Percentiles rank a stretch among this genome's conserved stretches.
phyloP scores from a whole-genome alignment of 169 alveolate species.

The Plasmodium relictum region DNA sequence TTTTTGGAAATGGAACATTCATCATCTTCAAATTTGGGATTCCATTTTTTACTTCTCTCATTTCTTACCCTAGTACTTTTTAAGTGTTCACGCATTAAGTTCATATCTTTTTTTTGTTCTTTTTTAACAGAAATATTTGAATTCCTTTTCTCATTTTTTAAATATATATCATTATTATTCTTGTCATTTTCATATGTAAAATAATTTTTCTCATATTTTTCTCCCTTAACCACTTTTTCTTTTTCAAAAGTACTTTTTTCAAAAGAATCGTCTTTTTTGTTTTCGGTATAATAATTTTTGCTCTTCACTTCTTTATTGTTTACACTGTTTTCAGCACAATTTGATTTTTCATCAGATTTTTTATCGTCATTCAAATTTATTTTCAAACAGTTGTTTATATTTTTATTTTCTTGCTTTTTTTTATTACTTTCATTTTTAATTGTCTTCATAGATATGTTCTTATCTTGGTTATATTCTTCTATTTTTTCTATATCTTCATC shows the following conservation, averaged over 20 bases:
- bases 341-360: background rate
- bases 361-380: background rate
- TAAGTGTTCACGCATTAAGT: background rate
- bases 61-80: constrained; percentile 44
- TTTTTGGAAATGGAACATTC: background rate
- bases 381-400: background rate
- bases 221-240: background rate
- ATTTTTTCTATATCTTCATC: background rate
- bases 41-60: constrained; percentile 19
- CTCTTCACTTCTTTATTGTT: background rate
- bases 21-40: background rate
- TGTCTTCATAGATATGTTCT: background rate
- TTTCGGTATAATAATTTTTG: background rate
- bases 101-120: constrained; percentile 1
- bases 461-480: background rate
- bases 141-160: constrained; percentile 9
- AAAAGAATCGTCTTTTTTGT: background rate
- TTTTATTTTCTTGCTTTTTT: background rate
- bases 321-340: background rate
- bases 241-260: background rate
- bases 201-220: too few relatives aligned
- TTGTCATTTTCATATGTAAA: too few relatives aligned
- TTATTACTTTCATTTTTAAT: background rate
- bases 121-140: constrained; percentile 3
- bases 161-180: background rate